Evolutionary conservation across 805 yeast species (phyloP), one percentile per base, ranked within the genome.

Genomic region (Ogataea minuta): DNA sequence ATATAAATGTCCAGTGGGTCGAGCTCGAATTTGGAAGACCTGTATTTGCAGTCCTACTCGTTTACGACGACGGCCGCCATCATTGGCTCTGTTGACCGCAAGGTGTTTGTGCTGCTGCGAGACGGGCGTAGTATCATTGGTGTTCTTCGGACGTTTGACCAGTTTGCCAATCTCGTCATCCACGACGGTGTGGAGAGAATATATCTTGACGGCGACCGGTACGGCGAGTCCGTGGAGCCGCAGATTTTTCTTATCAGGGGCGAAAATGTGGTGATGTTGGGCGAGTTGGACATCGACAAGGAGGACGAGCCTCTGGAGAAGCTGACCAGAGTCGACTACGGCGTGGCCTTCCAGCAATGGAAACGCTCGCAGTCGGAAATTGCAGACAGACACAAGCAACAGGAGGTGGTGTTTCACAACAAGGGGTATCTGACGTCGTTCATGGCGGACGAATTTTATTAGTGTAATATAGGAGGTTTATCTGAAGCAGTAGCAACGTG

Each of bases 201-300:
- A 52, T 85, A 85, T 58, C 68, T 83, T 48, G 59, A 71, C 12
- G 77, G 71, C 11, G 52, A 46, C 8, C 52, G 52, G 23, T 91
- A 80, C 57, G 95, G 85, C 7, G 96, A 91, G 60, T 51, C 57
- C 11, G 39, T 41, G 7, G 74, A 84, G 6, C 57, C 56, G 37
- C 96, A 96, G 8, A 85, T 87, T 35, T 82, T 81, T 58, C 76
- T 93, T 67, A 82, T 93, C 28, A 83, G 99, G 64, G 99, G 99
- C 46, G 99, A 93, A 62, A 91, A 91, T 54, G 93, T 93, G 7
- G 93, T 90, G 8, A 77, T 90, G 79, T 62, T 93, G 59, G 99
- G 98, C 14, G 97, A 91, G 60, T 76, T 91, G 46, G 96, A 90
- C 62, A 84, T 88, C 46, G 95, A 87, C 56, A 75, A 68, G 46